Percentiles rank a stretch among this genome's conserved stretches.
These are phyloP conservation scores for Sordariomycetes sp. DNA, from an alignment of 2,329 filamentous ascomycete genomes.

Conservation along the genomic window DNA sequence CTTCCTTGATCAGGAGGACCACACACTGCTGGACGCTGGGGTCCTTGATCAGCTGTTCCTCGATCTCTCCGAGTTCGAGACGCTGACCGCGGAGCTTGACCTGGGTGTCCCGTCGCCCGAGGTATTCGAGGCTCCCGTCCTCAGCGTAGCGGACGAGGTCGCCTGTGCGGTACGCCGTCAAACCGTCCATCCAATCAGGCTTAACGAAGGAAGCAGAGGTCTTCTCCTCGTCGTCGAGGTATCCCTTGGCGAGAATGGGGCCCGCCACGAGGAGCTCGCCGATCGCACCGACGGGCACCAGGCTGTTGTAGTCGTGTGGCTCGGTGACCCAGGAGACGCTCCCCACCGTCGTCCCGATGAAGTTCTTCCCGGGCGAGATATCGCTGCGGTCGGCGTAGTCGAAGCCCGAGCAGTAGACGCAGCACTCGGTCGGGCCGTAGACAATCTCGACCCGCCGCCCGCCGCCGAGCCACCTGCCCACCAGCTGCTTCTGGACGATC, in stretches of 20 bases:
- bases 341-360: not conserved
- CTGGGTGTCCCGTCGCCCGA: slow-evolving; percentile 55
- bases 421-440: slow-evolving; percentile 30
- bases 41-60: slow-evolving; percentile 30
- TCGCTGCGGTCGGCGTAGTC: not conserved
- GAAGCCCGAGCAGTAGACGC: slow-evolving; percentile 13
- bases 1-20: slow-evolving; percentile 19
- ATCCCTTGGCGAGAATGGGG: slow-evolving; percentile 34
- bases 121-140: slow-evolving; percentile 26
- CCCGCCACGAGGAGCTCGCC: slow-evolving; percentile 28
- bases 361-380: not conserved
- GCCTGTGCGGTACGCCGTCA: slow-evolving; percentile 20
- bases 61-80: slow-evolving; percentile 49
- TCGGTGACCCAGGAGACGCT: slow-evolving; percentile 19
- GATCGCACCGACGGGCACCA: slow-evolving; percentile 18
- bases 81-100: slow-evolving; percentile 57
- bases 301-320: slow-evolving; percentile 13
- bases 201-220: slow-evolving; percentile 30
- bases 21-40: slow-evolving; percentile 18
- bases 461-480: slow-evolving; percentile 9
- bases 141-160: slow-evolving; percentile 10
- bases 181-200: slow-evolving; percentile 23
- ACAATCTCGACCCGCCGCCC: slow-evolving; percentile 22
- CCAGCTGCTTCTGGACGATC: slow-evolving; percentile 18
- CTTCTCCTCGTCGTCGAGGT: slow-evolving; percentile 33